These are phyloP conservation scores for Fraxinus baroniana DNA, from an alignment of 305 asterid genomes.

Conservation along the genomic window DNA sequence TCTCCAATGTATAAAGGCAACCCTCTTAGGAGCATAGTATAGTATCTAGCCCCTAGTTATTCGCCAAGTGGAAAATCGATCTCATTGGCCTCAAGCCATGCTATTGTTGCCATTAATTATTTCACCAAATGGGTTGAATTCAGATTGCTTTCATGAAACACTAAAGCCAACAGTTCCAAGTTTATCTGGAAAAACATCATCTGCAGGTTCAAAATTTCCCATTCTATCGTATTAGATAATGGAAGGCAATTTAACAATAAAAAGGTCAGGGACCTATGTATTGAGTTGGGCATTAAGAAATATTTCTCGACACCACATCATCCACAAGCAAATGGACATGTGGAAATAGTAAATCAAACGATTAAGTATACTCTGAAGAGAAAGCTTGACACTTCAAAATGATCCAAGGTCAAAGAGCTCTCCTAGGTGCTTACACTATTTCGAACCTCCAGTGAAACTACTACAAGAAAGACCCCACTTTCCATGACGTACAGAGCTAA, in stretches of 20 bases:
- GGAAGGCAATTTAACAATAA: background rate
- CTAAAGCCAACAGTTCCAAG: background rate
- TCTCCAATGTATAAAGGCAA: background rate
- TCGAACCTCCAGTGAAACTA: background rate
- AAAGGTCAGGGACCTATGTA: background rate
- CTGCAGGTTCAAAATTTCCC: background rate
- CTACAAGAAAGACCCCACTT: background rate
- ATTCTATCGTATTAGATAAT: background rate
- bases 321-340: background rate
- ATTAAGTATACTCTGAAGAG: background rate
- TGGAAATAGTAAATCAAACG: background rate
- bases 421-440: background rate
- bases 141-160: background rate
- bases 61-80: background rate
- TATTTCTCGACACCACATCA: background rate
- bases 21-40: background rate
- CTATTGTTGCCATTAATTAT: too few species aligned
- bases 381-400: background rate
- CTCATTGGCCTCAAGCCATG: background rate
- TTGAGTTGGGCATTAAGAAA: background rate
- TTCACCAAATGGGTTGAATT: background rate
- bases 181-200: too few species aligned
- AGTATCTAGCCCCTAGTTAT: background rate
- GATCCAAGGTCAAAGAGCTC: background rate
- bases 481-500: background rate